A percentile compares a stretch with the other conserved stretches of the same genome.
Conservation (phyloP, 1,139 yeast species). For the Pichia sp. region DNA sequence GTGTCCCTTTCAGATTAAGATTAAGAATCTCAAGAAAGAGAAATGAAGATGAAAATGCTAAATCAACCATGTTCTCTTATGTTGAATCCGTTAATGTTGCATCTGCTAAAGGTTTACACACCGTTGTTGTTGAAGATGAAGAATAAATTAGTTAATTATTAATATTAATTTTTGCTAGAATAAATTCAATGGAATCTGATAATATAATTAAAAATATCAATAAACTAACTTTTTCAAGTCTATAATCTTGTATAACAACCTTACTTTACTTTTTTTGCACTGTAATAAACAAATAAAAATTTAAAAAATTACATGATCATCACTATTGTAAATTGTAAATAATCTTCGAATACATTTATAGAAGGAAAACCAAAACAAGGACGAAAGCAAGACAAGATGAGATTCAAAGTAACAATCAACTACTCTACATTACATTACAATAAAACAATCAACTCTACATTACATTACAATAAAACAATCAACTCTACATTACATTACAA, state of each 20-base stretch:
- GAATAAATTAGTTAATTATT: constrained; percentile 36
- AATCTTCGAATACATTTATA: too few relatives aligned
- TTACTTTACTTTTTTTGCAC: not conserved
- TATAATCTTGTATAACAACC: not conserved
- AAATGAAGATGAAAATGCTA: constrained; percentile 99
- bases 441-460: not conserved
- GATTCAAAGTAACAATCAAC: too few relatives aligned
- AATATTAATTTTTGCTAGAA: not conserved
- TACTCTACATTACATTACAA: not conserved
- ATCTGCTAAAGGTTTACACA: constrained; percentile 94
- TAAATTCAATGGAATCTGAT: not conserved
- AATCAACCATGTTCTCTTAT: constrained; percentile 95
- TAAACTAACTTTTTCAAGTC: not conserved
- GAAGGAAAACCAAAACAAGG: too few relatives aligned
- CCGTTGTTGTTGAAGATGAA: constrained; percentile 92
- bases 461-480: not conserved
- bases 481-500: not conserved
- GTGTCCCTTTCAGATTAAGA: constrained; percentile 97
- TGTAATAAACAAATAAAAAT: not conserved
- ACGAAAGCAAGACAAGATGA: too few relatives aligned
- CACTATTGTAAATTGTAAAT: too few relatives aligned
- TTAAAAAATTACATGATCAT: not conserved
- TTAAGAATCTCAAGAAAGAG: constrained; percentile 99
- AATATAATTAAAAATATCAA: not conserved
- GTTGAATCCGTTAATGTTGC: constrained; percentile 97